A percentile compares a stretch with the other conserved stretches of the same genome.
Evolutionary conservation across 176 grass and related monocot genomes (phyloP).

Genomic region (Thalia dealbata): DNA sequence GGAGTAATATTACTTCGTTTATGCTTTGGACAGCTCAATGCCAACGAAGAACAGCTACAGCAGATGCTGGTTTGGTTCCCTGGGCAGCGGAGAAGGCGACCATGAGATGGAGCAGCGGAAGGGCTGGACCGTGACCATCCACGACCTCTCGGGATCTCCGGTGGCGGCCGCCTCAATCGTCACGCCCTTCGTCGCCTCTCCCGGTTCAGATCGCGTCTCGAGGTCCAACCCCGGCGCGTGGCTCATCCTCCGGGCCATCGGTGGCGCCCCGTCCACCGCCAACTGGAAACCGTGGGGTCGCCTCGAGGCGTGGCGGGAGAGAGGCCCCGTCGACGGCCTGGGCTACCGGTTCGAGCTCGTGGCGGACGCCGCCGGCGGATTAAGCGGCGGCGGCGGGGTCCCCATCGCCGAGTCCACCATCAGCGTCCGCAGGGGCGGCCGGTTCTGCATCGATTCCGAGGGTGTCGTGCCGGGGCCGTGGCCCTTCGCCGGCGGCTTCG

Average conservation of each 20-base stretch:
- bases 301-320: constrained; percentile 89
- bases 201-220: constrained; percentile 80
- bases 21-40: constrained; percentile 34
- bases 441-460: constrained; percentile 54
- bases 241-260: constrained; percentile 69
- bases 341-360: constrained; percentile 81
- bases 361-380: constrained; percentile 34
- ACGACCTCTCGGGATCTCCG: constrained; percentile 84
- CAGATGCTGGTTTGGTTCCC: constrained; percentile 42
- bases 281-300: constrained; percentile 97
- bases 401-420: constrained; percentile 62
- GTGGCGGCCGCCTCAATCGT: constrained; percentile 89
- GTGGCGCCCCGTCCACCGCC: constrained; percentile 24
- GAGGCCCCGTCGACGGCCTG: constrained; percentile 63
- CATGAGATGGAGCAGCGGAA: constrained; percentile 50
- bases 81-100: constrained; percentile 32
- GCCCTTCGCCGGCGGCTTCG: constrained; percentile 61
- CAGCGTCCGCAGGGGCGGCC: constrained; percentile 55
- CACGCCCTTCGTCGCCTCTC: constrained; percentile 89
- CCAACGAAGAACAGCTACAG: constrained; percentile 25
- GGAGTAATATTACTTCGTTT: too few relatives aligned
- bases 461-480: constrained; percentile 29
- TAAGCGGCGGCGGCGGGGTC: constrained; percentile 35
- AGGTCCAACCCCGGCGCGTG: constrained; percentile 78
- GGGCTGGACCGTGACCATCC: constrained; percentile 94